These are phyloP conservation scores for Capillidium rhysosporum DNA, from an alignment of 371 early-diverging fungal species.

Conservation along the genomic window DNA sequence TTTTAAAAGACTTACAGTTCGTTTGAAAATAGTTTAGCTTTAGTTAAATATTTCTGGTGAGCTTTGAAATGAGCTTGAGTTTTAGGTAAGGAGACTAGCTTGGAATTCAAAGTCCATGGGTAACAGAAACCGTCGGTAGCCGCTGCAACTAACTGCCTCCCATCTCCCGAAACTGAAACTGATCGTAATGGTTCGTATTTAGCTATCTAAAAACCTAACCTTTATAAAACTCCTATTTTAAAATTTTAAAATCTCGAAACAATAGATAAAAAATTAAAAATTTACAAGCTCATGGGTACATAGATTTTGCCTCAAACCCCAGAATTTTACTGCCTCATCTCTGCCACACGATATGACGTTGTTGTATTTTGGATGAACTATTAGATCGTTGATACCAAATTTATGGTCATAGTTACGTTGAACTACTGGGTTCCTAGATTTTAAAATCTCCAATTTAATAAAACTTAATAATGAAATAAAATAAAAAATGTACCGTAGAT, in stretches of 20 bases:
- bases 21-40: conserved; percentile 67
- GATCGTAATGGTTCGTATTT: conserved; percentile 80
- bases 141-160: conserved; percentile 73
- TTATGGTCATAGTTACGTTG: conserved; percentile 78
- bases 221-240: neutral
- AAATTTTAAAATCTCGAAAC: too few species aligned
- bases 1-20: conserved; percentile 30
- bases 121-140: conserved; percentile 82
- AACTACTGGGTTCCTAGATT: conserved; percentile 39
- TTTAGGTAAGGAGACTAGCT: conserved; percentile 40
- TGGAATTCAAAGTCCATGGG: conserved; percentile 57
- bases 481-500: conserved; percentile 31
- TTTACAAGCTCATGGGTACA: conserved; percentile 71
- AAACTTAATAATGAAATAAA: neutral
- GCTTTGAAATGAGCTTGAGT: conserved; percentile 51
- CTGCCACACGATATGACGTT: conserved; percentile 89
- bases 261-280: neutral
- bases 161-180: conserved; percentile 79
- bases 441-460: neutral
- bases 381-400: conserved; percentile 79
- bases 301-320: conserved; percentile 77
- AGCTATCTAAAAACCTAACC: conserved; percentile 27
- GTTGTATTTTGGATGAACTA: conserved; percentile 88
- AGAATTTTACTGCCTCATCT: conserved; percentile 74
- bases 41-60: conserved; percentile 61